Percentiles rank a stretch among this genome's conserved stretches.
phyloP scores from a whole-genome alignment of 1,139 yeast genomes.

The Pichia cactophila region DNA sequence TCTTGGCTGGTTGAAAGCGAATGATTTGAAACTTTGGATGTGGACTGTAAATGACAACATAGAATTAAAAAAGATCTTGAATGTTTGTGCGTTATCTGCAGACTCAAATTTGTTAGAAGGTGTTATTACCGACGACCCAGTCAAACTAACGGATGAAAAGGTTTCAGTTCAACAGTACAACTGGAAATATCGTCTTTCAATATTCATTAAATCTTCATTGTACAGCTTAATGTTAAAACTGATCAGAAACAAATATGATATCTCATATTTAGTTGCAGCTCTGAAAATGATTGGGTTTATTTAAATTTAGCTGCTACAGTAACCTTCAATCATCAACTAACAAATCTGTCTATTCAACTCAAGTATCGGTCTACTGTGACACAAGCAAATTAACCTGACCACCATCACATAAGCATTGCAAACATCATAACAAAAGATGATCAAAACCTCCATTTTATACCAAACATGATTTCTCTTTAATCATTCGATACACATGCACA shows the following conservation, averaged over 20 bases:
- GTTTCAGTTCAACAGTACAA: neutral
- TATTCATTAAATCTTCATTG: slow-evolving; percentile 13
- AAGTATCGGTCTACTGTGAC: no score
- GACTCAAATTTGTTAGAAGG: slow-evolving; percentile 20
- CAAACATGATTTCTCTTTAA: no score
- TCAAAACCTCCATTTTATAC: no score
- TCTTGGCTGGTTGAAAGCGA: slow-evolving; percentile 26
- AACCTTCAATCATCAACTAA: no score
- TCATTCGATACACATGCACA: no score
- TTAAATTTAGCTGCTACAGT: neutral
- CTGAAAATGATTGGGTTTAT: slow-evolving; percentile 21
- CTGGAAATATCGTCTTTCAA: slow-evolving; percentile 9
- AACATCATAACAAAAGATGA: no score
- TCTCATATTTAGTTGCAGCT: slow-evolving; percentile 13
- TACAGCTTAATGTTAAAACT: slow-evolving; percentile 17
- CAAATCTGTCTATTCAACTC: no score
- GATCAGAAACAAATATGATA: slow-evolving; percentile 19
- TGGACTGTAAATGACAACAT: slow-evolving; percentile 68
- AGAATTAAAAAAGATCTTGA: slow-evolving; percentile 14
- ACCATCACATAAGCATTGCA: no score
- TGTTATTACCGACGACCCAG: slow-evolving; percentile 26
- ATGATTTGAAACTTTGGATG: slow-evolving; percentile 50
- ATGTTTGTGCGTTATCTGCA: slow-evolving; percentile 4
- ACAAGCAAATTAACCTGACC: no score
- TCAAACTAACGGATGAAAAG: slow-evolving; percentile 8